These are phyloP conservation scores for Proliferodiscus dingleyae DNA, from an alignment of 2,329 filamentous ascomycete genomes.

Conservation along the genomic window DNA sequence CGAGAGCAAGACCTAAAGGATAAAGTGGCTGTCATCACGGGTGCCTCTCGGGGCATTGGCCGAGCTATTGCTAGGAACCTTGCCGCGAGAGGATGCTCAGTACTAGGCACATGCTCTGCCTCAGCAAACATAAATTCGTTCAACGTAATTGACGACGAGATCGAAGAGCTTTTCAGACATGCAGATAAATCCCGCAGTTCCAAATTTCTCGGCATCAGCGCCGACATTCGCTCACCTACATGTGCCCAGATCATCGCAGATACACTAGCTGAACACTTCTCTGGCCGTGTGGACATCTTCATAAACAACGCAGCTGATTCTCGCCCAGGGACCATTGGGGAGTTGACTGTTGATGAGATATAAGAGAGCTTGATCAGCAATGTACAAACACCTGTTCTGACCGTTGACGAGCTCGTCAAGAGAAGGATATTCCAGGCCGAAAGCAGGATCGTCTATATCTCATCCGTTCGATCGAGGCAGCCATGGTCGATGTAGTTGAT, in stretches of 20 bases:
- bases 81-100: constrained; percentile 56
- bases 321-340: constrained; percentile 28
- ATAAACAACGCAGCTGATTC: constrained; percentile 32
- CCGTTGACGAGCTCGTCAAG: constrained; percentile 34
- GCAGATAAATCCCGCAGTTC: constrained; percentile 10
- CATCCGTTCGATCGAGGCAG: constrained; percentile 30
- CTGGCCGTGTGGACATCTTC: constrained; percentile 31
- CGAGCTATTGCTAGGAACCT: constrained; percentile 63
- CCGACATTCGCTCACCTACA: constrained; percentile 29
- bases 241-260: constrained; percentile 30
- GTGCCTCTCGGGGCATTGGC: constrained; percentile 62
- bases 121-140: constrained; percentile 18
- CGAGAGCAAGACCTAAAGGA: constrained; percentile 45
- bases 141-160: constrained; percentile 21
- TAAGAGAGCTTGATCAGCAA: constrained; percentile 33
- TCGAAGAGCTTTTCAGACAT: constrained; percentile 17
- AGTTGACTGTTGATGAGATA: constrained; percentile 26
- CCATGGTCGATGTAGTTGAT: constrained; percentile 34
- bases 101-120: constrained; percentile 37
- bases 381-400: constrained; percentile 33
- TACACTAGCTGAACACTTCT: constrained; percentile 21
- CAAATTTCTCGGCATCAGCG: constrained; percentile 28
- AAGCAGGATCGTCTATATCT: constrained; percentile 35
- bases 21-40: constrained; percentile 64
- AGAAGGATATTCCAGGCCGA: constrained; percentile 29